phyloP scores from a whole-genome alignment of 371 early-diverging fungal genomes.

The Apophysomyces elegans region DNA sequence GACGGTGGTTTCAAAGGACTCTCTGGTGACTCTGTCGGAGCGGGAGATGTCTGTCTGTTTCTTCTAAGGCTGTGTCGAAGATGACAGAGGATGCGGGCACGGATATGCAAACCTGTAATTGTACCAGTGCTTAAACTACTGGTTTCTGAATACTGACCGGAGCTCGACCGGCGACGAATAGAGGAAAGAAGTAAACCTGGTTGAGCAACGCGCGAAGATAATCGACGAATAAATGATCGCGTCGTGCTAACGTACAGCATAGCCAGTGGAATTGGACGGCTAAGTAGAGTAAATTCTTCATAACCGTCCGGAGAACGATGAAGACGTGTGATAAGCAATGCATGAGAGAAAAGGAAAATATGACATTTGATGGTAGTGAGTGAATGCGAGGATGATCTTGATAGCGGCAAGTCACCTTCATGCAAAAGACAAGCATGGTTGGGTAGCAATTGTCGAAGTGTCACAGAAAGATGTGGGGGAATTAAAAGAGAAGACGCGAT shows the following conservation, averaged over 20 bases:
- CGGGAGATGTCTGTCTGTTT: slow-evolving; percentile 7
- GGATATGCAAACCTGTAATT: slow-evolving; percentile 23
- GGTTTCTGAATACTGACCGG: slow-evolving; percentile 1
- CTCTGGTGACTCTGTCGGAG: not conserved
- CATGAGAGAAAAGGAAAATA: slow-evolving; percentile 44
- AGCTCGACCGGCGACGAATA: slow-evolving; percentile 11
- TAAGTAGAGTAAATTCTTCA: slow-evolving; percentile 23
- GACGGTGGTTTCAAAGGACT: not conserved
- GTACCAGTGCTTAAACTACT: not conserved
- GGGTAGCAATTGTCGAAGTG: slow-evolving; percentile 21
- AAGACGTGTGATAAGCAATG: slow-evolving; percentile 33
- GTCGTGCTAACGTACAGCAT: slow-evolving; percentile 21
- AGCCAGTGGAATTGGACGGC: slow-evolving; percentile 32
- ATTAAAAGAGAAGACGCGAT: slow-evolving; percentile 27
- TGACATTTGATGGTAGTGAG: slow-evolving; percentile 27
- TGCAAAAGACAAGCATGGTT: slow-evolving; percentile 23
- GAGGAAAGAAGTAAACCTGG: not conserved
- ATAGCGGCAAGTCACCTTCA: slow-evolving; percentile 31
- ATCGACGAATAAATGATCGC: slow-evolving; percentile 1
- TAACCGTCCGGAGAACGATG: slow-evolving; percentile 16
- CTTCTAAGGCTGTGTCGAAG: slow-evolving; percentile 19
- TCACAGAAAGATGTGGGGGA: slow-evolving; percentile 14
- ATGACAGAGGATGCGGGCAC: slow-evolving; percentile 16
- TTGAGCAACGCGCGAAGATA: slow-evolving; percentile 1
- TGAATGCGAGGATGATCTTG: slow-evolving; percentile 30